phyloP scores from a whole-genome alignment of 2,329 filamentous ascomycete genomes.

The Colletotrichum sublineola region DNA sequence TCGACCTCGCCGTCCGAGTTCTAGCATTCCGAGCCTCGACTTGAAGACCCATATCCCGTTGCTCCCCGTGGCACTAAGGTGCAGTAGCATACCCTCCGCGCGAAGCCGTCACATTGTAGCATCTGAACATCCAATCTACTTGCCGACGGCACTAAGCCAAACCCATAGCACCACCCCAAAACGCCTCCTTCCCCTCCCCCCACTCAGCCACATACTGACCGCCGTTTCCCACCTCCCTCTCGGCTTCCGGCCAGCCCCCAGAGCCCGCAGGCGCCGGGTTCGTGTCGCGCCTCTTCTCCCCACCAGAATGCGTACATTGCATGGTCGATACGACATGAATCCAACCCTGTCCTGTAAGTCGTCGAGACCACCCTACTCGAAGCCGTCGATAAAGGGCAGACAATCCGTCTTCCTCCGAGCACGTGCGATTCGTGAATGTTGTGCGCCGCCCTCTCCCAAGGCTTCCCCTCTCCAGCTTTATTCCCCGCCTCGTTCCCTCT shows the following conservation, averaged over 20 bases:
- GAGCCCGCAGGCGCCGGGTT: constrained; percentile 11
- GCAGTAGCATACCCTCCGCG: neutral
- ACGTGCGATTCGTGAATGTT: neutral
- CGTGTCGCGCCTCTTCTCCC: neutral
- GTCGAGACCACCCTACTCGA: neutral
- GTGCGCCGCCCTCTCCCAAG: neutral
- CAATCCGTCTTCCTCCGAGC: neutral
- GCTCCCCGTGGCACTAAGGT: neutral
- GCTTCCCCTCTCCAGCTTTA: neutral
- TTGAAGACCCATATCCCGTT: neutral
- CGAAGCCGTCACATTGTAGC: neutral
- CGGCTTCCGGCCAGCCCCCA: constrained; percentile 15
- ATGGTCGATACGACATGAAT: neutral
- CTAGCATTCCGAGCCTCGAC: neutral
- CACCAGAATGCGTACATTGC: neutral
- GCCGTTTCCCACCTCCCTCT: constrained; percentile 18
- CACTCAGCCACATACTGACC: constrained; percentile 22
- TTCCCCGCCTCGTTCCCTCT: neutral
- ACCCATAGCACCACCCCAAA: neutral
- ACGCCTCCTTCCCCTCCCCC: neutral
- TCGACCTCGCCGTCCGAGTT: neutral
- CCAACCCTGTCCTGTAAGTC: neutral
- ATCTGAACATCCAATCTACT: neutral
- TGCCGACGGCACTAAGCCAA: neutral
- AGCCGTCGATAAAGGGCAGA: neutral